phyloP scores from a whole-genome alignment of 257 asterid species.

The Phtheirospermum japonicum region DNA sequence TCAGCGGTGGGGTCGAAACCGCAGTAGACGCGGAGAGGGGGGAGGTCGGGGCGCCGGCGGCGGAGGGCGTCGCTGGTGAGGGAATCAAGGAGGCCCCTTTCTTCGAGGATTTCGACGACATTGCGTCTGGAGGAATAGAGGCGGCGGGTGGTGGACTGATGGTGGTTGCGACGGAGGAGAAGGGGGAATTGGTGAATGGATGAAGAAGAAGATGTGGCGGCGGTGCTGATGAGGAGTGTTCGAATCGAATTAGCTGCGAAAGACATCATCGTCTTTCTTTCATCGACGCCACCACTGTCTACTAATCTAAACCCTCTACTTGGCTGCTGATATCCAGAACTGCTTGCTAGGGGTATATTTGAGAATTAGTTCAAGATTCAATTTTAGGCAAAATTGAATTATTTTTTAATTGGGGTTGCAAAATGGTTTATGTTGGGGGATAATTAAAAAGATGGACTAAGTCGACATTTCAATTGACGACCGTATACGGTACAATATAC shows the following conservation, averaged over 20 bases:
- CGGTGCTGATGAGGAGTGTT: slow-evolving; percentile 29
- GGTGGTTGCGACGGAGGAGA: slow-evolving; percentile 23
- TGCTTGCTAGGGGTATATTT: too few species aligned
- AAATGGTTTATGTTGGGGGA: too few species aligned
- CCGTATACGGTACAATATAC: too few species aligned
- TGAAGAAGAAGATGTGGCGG: neutral
- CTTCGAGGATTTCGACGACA: slow-evolving; percentile 66
- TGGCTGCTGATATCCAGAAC: too few species aligned
- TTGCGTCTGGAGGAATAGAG: slow-evolving; percentile 40
- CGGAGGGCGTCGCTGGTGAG: slow-evolving; percentile 59
- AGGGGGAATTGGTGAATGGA: slow-evolving; percentile 22
- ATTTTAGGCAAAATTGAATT: too few species aligned
- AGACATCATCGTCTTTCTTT: slow-evolving; percentile 28
- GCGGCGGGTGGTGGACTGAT: slow-evolving; percentile 12
- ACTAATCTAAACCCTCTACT: neutral
- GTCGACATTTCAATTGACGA: too few species aligned
- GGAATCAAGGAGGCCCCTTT: slow-evolving; percentile 76
- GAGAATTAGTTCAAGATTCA: too few species aligned
- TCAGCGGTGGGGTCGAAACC: slow-evolving; percentile 98
- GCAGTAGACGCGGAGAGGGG: slow-evolving; percentile 60
- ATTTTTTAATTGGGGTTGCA: too few species aligned
- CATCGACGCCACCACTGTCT: neutral
- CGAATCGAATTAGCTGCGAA: slow-evolving; percentile 29
- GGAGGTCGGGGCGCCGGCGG: slow-evolving; percentile 31
- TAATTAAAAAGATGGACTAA: too few species aligned